Evolutionary conservation across 2,329 filamentous ascomycete genomes (phyloP), one percentile per base, ranked within the genome.

Genomic region (Colletotrichum lupini): DNA sequence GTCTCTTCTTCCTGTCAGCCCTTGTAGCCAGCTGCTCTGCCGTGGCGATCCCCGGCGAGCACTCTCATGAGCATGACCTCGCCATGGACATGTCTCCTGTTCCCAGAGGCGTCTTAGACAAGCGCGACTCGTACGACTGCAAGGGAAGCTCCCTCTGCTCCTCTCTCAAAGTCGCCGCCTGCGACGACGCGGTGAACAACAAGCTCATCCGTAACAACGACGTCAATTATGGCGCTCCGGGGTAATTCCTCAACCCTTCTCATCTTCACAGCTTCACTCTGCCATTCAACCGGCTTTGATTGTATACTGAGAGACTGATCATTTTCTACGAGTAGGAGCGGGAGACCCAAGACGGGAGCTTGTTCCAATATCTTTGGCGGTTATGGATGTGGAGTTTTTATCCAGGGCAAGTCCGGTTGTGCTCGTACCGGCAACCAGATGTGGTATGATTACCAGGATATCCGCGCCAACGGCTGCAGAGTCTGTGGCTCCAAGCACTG

Each of bases 1-100:
- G 75, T n/a, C 76, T 75, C 68, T 75, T 82, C 80, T 8, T 83
- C 83, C 71, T 85, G 80, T 6, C 83, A 79, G 46, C 66, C 6
- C 58, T 68, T 2, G 30, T 30, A 2, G 57, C 49, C 14, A 55
- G 28, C 5, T 52, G 42, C 66, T 24, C 58, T 22, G 60, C 58
- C 37, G 61, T 55, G 14, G 67, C 49, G 11, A 65, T 70, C 53
- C 67, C 67, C 3, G 42, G 19, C 7, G 42, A 46, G 19, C 42
- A n/a, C 42, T 46, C 42, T 19, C 42, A 46, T 8, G 59, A 49
- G 6, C 58, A 64, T 35, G 11, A 46, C 37, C 9, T 26, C 35
- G 32, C n/a, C 26, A n/a, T 19, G 7, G 19, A 70, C 53, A 57
- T 61, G 8, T 62, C 57, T 5, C 66, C 58, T 16, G 57, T 68